Base-by-base conservation (phyloP, 1,284 basidiomycete species). In the Uromyces viciae-fabae region DNA sequence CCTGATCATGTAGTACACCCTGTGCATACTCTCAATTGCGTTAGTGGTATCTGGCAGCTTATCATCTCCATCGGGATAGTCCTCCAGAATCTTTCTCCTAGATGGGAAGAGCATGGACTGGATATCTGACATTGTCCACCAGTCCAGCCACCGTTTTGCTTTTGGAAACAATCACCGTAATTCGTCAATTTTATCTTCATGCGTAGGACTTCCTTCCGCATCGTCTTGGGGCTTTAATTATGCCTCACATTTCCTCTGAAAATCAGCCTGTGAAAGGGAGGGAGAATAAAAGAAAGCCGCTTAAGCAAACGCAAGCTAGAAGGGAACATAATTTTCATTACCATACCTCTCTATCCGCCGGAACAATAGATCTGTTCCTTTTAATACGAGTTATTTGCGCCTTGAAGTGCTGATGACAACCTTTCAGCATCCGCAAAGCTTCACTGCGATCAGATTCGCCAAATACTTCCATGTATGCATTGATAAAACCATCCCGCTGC, bases 21-120 rank as follows among this genome's bases (percentile, higher is more conserved):
- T 3, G 28, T 64, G 58, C 58, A 60, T 60, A 33, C 58, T 46
- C 40, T 72, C 43, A 14, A 28, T 19, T 17, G 71, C 71, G 54
- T 73, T 73, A 7, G 46, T 73, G 15, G 71, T 73, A 11, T 52
- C 36, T 9, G 71, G 71, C 14, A 73, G 71, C 19, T 43, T 49
- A 36, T 71, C 68, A 14, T 71, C 40, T 22, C 49, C 69, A 25
- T 72, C 43, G 2, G 43, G 28, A 8, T 11, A 52, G 33, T 72
- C 69, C 36, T 72, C 69, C 4, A 72, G 15, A 7, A 31, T 1
- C 4, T 40, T n/a, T 52, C n/a, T 9, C 19, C 42, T n/a, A 28
- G 49, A 52, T 0, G 73, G 54, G 31, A 75, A 75, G 14, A 60
- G 49, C 33, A 75, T 43, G 15, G 73, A 15, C 42, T 75, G n/a